Base-by-base conservation (phyloP, 2,329 filamentous ascomycete genomes). In the Penicillium sp. region DNA sequence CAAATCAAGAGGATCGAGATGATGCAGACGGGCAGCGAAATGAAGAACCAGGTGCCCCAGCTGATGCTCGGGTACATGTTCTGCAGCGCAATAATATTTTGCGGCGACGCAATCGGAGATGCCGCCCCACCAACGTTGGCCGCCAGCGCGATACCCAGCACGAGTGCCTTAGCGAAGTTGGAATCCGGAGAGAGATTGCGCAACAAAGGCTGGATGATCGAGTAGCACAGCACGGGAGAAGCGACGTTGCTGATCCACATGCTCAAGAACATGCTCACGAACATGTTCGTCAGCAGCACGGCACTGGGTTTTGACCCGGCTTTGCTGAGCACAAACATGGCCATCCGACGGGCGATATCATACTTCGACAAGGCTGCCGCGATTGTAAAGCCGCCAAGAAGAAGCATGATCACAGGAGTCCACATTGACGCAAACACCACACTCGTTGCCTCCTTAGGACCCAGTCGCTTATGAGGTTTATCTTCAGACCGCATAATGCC, bases 171-270 rank as follows among this genome's bases (percentile, higher is more conserved):
- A 59, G 89, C 89, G 84, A 97, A 97, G 70, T 86, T 81, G 13
- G 90, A 95, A 63, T 93, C 91, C 0, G 88, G 81, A 0, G 92
- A 88, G 29, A 98, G 80, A 54, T 96, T 98, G 53, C 93, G 89
- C 25, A 98, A 80, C 75, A 98, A 90, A 3, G 95, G 93, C 84
- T 92, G 91, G 52, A 98, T 95, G 63, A 98, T 96, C 18, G 90
- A 95, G 71, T 95, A 97, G 76, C 93, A 98, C 32, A 98, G 80
- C 8, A 98, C 93, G 0, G 93, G 93, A 1, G 95, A 92, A 1
- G 93, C 93, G 25, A 98, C 95, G 60, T 98, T 98, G 73, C 90
- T 95, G 65, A 98, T 97, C 78, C 95, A 89, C 93, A 98, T 98
- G 62, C 90, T 96, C 7, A 95, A 87, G 68, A 98, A 95, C 65